These are phyloP conservation scores for Yarrowia galli DNA, from an alignment of 1,139 yeast genomes.

Conservation along the genomic window DNA sequence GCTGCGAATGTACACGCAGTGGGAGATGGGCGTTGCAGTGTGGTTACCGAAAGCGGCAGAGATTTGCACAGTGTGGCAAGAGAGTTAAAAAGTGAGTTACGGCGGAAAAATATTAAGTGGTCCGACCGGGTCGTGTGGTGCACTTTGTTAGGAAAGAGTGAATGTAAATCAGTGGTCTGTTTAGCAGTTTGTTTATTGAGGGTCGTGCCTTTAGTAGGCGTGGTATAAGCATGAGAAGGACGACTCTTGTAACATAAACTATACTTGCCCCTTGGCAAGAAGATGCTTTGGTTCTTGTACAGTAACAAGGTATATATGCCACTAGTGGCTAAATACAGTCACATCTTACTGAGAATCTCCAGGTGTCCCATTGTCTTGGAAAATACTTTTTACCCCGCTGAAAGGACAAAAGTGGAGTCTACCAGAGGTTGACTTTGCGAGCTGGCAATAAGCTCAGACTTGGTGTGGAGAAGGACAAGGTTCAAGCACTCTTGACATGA, in stretches of 20 bases:
- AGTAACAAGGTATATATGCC: no score
- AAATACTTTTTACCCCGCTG: conserved; percentile 20
- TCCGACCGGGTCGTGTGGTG: conserved; percentile 30
- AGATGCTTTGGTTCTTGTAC: no score
- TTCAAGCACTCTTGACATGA: conserved; percentile 28
- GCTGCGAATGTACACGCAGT: conserved; percentile 4
- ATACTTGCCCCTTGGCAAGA: no score
- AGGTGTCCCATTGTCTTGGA: background rate
- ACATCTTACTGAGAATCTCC: background rate
- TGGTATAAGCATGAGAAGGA: background rate
- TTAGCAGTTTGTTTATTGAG: background rate
- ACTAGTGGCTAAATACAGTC: no score
- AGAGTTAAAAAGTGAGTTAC: conserved; percentile 19
- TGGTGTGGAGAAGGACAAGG: conserved; percentile 38
- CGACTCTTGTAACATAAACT: background rate
- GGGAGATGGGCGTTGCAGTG: conserved; percentile 19
- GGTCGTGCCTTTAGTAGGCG: no score
- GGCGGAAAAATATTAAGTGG: conserved; percentile 19
- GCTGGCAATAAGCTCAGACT: conserved; percentile 19
- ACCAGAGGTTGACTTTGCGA: background rate
- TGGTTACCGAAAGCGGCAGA: conserved; percentile 10
- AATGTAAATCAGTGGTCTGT: conserved; percentile 22
- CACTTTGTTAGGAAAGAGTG: conserved; percentile 10
- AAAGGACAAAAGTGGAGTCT: background rate
- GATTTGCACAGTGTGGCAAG: conserved; percentile 22